Evolutionary conservation across 164 flowering plant species (phyloP).

Genomic region (Akebia trifoliata): DNA sequence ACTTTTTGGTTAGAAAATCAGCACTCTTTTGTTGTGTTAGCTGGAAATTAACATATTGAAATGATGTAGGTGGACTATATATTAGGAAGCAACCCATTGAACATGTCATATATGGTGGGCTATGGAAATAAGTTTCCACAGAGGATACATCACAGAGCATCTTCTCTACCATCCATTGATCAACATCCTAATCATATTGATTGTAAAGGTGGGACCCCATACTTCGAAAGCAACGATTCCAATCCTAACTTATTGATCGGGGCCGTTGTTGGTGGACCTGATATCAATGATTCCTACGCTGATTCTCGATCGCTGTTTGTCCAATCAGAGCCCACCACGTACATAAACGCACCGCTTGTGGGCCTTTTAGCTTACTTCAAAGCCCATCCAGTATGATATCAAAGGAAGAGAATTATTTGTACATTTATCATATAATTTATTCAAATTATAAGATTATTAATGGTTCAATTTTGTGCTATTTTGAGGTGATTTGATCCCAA

Average conservation of each 20-base stretch:
- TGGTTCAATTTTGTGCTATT: too few relatives aligned
- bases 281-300: slow-evolving; percentile 28
- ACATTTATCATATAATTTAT: too few relatives aligned
- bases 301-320: slow-evolving; percentile 36
- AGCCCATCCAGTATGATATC: slow-evolving; percentile 5
- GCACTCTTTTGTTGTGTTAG: not conserved
- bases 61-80: slow-evolving; percentile 50
- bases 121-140: slow-evolving; percentile 54
- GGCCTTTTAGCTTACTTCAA: slow-evolving; percentile 57
- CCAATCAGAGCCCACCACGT: slow-evolving; percentile 65
- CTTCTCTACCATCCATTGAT: slow-evolving; percentile 44
- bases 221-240: slow-evolving; percentile 25
- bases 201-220: slow-evolving; percentile 41
- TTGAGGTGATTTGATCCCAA: too few relatives aligned
- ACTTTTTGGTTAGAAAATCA: not conserved
- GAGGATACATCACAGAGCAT: slow-evolving; percentile 59
- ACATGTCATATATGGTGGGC: slow-evolving; percentile 83
- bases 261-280: slow-evolving; percentile 74
- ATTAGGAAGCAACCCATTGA: slow-evolving; percentile 52
- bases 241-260: slow-evolving; percentile 53
- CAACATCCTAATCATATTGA: slow-evolving; percentile 27
- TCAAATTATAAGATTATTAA: too few relatives aligned
- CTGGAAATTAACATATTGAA: not conserved
- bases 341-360: slow-evolving; percentile 71
- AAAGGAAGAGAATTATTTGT: too few relatives aligned